A percentile compares a stretch with the other conserved stretches of the same genome.
Evolutionary conservation across 108 stramenopile species (phyloP).

Genomic region (Pseudonitzschia delicatissima): DNA sequence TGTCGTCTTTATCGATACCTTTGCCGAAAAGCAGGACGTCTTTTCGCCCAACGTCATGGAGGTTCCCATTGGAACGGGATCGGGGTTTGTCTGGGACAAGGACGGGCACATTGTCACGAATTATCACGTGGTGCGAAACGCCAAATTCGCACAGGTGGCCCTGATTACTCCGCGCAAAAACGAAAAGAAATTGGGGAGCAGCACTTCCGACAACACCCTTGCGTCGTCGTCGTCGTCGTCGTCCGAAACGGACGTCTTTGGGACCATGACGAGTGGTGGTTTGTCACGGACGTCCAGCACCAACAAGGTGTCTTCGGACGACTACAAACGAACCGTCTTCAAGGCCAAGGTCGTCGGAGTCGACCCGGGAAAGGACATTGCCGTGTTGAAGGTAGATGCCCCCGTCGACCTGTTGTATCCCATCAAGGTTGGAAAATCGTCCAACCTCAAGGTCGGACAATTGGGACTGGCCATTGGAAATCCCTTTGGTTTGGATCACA

Average conservation of each 20-base stretch:
- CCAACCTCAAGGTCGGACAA: slow-evolving; percentile 68
- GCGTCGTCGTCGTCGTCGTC: background rate
- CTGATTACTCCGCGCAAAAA: slow-evolving; percentile 24
- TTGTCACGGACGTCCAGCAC: slow-evolving; percentile 2
- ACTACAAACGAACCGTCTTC: slow-evolving; percentile 52
- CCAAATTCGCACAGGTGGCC: slow-evolving; percentile 72
- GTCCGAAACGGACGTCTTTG: slow-evolving; percentile 8
- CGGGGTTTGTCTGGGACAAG: slow-evolving; percentile 89
- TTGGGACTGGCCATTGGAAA: slow-evolving; percentile 88
- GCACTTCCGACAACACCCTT: background rate
- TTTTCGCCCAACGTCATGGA: slow-evolving; percentile 79
- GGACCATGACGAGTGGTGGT: background rate
- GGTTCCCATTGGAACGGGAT: slow-evolving; percentile 82
- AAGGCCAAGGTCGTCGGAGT: slow-evolving; percentile 83
- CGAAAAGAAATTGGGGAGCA: background rate
- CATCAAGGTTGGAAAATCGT: slow-evolving; percentile 58
- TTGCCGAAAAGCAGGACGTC: slow-evolving; percentile 59
- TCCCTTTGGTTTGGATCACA: slow-evolving; percentile 95
- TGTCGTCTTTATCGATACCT: slow-evolving; percentile 83
- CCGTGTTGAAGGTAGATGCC: slow-evolving; percentile 86
- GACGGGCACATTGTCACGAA: slow-evolving; percentile 69
- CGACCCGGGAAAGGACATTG: slow-evolving; percentile 93
- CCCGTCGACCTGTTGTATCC: slow-evolving; percentile 45
- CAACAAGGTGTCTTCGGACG: slow-evolving; percentile 12
- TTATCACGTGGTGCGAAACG: slow-evolving; percentile 87